These are phyloP conservation scores for Hypoxylon sp. DNA, from an alignment of 2,329 filamentous ascomycete species.

Conservation along the genomic window DNA sequence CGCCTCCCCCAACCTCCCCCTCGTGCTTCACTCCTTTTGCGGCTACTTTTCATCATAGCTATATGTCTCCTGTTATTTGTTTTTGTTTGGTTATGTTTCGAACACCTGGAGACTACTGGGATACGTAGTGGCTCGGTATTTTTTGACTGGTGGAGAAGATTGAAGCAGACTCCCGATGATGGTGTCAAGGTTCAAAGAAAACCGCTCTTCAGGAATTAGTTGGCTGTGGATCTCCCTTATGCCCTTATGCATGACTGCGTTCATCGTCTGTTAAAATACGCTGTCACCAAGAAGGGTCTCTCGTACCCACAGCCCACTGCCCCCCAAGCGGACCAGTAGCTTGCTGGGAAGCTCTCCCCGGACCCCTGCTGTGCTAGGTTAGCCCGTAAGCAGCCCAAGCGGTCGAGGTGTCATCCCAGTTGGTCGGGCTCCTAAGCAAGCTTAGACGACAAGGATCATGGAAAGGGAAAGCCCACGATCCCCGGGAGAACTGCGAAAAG, in stretches of 20 bases:
- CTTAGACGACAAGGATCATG: conserved; percentile 31
- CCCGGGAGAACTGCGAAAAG: conserved; percentile 18
- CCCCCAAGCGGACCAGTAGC: conserved; percentile 22
- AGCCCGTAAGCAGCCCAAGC: conserved; percentile 39
- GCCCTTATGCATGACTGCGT: conserved; percentile 24
- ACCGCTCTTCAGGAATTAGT: conserved; percentile 26
- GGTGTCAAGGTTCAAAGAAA: conserved; percentile 27
- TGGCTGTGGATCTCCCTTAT: conserved; percentile 18
- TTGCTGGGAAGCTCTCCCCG: conserved; percentile 38
- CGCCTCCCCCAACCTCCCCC: conserved; percentile 28
- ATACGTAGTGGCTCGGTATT: conserved; percentile 17
- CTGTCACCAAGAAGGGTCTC: conserved; percentile 10
- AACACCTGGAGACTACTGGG: conserved; percentile 20
- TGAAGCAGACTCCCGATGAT: conserved; percentile 33
- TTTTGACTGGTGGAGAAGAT: conserved; percentile 39
- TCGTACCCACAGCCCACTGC: conserved; percentile 16
- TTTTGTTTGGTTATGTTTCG: conserved; percentile 30
- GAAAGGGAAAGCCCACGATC: conserved; percentile 35
- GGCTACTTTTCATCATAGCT: conserved; percentile 14
- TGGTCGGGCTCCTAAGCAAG: conserved; percentile 43
- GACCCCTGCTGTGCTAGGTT: conserved; percentile 37
- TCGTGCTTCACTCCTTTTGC: conserved; percentile 12
- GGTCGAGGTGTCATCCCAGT: conserved; percentile 45
- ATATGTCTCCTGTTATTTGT: conserved; percentile 19
- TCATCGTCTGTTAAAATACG: conserved; percentile 12